These are phyloP conservation scores for Elsinoe fawcettii DNA, from an alignment of 2,329 filamentous ascomycete species.

Conservation along the genomic window DNA sequence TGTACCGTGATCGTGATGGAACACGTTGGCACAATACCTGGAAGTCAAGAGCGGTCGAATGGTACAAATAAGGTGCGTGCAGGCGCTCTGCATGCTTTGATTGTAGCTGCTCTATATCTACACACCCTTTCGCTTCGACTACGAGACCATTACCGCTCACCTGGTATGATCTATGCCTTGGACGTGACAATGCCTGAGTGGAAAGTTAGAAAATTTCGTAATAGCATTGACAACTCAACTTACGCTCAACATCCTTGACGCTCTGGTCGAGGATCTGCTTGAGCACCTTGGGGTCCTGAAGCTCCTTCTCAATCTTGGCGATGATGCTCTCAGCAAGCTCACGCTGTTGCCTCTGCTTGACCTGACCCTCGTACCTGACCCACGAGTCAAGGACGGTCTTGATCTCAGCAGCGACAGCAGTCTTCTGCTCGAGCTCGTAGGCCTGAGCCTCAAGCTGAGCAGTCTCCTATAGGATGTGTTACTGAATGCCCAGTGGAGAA, in stretches of 20 bases:
- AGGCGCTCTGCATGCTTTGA: not conserved
- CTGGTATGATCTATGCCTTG: constrained; percentile 13
- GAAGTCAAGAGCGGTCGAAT: not conserved
- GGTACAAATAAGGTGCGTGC: not conserved
- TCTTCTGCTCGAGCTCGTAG: constrained; percentile 95
- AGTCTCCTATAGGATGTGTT: constrained; percentile 63
- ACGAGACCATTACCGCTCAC: not conserved
- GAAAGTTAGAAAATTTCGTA: not conserved
- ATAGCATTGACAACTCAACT: constrained; percentile 27
- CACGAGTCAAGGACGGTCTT: constrained; percentile 95
- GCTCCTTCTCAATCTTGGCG: constrained; percentile 96
- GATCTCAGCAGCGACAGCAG: constrained; percentile 82
- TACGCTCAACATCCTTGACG: constrained; percentile 92
- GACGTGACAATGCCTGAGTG: constrained; percentile 2
- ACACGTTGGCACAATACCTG: too few relatives aligned
- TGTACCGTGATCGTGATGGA: too few relatives aligned
- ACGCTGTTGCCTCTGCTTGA: constrained; percentile 97
- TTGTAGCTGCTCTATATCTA: constrained; percentile 13
- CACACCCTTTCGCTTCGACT: not conserved
- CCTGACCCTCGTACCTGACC: constrained; percentile 97
- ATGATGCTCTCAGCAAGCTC: constrained; percentile 91
- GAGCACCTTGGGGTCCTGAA: constrained; percentile 93
- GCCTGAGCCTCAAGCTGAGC: constrained; percentile 91
- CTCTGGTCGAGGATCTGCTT: constrained; percentile 98
- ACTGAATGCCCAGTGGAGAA: not conserved